Evolutionary conservation across 257 asterid genomes (phyloP), one percentile per base, ranked within the genome.

Genomic region (Rehmannia glutinosa): DNA sequence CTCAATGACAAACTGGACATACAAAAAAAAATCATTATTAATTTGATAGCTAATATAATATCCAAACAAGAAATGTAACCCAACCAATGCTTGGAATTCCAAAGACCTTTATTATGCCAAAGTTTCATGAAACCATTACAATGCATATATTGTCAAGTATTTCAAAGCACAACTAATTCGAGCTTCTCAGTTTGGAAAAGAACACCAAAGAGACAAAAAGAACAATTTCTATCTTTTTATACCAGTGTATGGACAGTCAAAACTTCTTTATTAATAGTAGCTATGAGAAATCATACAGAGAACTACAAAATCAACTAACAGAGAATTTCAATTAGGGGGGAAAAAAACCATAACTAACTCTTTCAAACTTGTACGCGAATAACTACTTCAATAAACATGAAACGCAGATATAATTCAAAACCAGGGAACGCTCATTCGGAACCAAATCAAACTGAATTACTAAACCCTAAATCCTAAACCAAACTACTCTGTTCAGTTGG

Each of bases 1-100:
- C 51, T 25, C 30, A 38, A 12, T 30, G 6, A 71, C 32, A 21
- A 59, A 49, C 77, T 76, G 55, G 12, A 35, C 24, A 42, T 9
- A 27, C 5, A 45, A 49, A 24, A 45, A 20, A 64, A 6, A 55
- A 35, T 19, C 24, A 68, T 12, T 49, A 62, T 19, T 35, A 43
- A 20, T 41, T 52, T 20, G 32, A 33, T 13, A 17, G 58, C 12
- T 17, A 33, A 43, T 15, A 10, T 3, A 35, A 12, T 9, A 46
- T 47, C 20, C 33, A 1, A 68, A 27, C 8, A 11, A 36, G n/a
- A 45, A 57, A 21, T 52, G 25, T 30, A n/a, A n/a, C n/a, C 60
- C 24, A 59, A 32, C 20, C 23, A 70, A 16, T 7, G 5, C 38
- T 39, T 62, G 45, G 68, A 17, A 16, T 11, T 47, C 36, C 23